Conservation (phyloP, 441 rosid species). For the Rhodomyrtus psidioides region DNA sequence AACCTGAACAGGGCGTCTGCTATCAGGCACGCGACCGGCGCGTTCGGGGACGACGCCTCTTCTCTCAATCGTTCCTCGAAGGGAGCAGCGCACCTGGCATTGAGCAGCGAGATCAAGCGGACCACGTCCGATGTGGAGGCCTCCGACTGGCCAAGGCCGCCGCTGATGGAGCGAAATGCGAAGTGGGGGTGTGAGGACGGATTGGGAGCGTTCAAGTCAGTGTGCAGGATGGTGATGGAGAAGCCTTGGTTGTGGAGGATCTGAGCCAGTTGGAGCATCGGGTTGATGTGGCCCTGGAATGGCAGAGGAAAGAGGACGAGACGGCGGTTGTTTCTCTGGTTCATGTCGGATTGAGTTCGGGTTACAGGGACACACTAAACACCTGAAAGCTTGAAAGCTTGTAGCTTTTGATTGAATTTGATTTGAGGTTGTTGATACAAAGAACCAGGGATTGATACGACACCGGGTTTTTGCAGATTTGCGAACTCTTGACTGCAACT, state of each 20-base stretch:
- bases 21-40: neutral
- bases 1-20: neutral
- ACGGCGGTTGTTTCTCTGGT: neutral
- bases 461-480: neutral
- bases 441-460: neutral
- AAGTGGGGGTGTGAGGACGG: conserved; percentile 3
- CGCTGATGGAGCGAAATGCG: neutral
- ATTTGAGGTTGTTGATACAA: neutral
- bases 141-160: neutral
- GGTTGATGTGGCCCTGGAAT: conserved; percentile 6
- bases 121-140: conserved; percentile 3
- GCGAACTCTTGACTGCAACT: neutral
- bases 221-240: conserved; percentile 8
- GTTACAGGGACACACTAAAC: neutral
- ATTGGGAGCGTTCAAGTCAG: neutral
- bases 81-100: conserved; percentile 31
- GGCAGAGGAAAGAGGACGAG: conserved; percentile 7
- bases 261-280: conserved; percentile 10
- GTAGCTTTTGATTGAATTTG: neutral
- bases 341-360: neutral
- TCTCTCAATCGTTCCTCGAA: conserved; percentile 28
- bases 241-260: conserved; percentile 4
- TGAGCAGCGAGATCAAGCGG: conserved; percentile 25
- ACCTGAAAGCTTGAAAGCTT: neutral
- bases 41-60: neutral